Percentiles rank a stretch among this genome's conserved stretches.
phyloP scores from a whole-genome alignment of 139 green algal species.

The Choricystis sp. region DNA sequence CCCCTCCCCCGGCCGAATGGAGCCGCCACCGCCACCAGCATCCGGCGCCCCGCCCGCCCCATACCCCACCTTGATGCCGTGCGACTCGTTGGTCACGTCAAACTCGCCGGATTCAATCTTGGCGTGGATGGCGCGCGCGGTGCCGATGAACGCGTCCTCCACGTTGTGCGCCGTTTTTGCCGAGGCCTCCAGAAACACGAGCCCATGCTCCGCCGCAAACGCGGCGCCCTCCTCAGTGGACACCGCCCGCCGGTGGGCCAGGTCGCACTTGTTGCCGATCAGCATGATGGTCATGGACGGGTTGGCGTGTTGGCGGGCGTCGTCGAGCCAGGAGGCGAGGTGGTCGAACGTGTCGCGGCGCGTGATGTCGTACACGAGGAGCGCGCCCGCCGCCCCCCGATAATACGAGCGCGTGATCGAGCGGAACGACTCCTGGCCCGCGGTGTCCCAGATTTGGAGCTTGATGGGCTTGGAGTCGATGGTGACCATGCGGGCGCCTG shows the following conservation, averaged over 20 bases:
- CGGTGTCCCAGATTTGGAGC: conserved; percentile 95
- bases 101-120: conserved; percentile 93
- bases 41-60: conserved; percentile 57
- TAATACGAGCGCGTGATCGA: conserved; percentile 98
- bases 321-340: conserved; percentile 93
- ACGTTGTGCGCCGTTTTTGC: conserved; percentile 97
- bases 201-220: conserved; percentile 95
- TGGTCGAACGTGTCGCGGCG: conserved; percentile 95
- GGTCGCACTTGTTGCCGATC: conserved; percentile 98
- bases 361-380: conserved; percentile 99
- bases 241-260: conserved; percentile 79
- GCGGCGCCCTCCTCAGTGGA: conserved; percentile 91
- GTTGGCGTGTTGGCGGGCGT: conserved; percentile 97
- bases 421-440: conserved; percentile 93
- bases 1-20: conserved; percentile 16
- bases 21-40: conserved; percentile 7
- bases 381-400: conserved; percentile 88
- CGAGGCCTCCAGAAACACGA: conserved; percentile 97
- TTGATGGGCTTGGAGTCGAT: conserved; percentile 98
- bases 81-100: conserved; percentile 94
- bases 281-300: conserved; percentile 99
- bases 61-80: conserved; percentile 96
- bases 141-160: conserved; percentile 99
- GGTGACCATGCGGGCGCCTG: conserved; percentile 90
- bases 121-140: conserved; percentile 85